Percentiles rank a stretch among this genome's conserved stretches.
phyloP scores from a whole-genome alignment of 1,284 basidiomycete genomes.

The Cystobasidiaceae sp. region DNA sequence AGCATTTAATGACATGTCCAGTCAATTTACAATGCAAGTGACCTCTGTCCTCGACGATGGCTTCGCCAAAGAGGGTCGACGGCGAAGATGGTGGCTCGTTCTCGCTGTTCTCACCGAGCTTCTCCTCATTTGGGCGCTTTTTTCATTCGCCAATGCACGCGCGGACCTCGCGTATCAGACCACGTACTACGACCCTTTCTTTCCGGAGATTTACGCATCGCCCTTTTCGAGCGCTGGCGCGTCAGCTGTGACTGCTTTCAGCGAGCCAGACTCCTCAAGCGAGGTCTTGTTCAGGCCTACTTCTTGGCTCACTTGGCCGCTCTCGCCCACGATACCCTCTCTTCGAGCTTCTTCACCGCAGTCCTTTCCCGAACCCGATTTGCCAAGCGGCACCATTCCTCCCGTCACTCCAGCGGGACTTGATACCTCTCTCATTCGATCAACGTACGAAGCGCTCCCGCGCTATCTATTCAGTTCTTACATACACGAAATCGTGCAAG shows the following conservation, averaged over 20 bases:
- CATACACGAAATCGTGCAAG: not conserved
- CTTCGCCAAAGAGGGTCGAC: conserved; percentile 24
- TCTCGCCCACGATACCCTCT: not conserved
- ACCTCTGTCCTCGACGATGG: conserved; percentile 31
- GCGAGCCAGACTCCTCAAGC: too few species aligned
- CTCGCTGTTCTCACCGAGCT: conserved; percentile 33
- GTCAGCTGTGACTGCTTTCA: too few species aligned
- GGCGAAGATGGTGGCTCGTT: conserved; percentile 32
- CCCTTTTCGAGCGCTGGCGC: too few species aligned
- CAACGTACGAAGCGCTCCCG: not conserved
- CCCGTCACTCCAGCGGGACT: not conserved
- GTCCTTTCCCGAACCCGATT: not conserved
- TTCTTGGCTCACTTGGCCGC: too few species aligned
- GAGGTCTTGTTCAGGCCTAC: too few species aligned
- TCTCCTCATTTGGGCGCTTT: conserved; percentile 31
- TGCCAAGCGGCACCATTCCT: not conserved
- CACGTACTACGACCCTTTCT: conserved; percentile 38
- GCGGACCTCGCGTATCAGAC: conserved; percentile 28
- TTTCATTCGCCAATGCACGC: conserved; percentile 33
- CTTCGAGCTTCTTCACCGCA: conserved; percentile 21
- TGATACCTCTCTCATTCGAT: too few species aligned
- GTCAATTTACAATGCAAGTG: conserved; percentile 33
- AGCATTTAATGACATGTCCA: conserved; percentile 34
- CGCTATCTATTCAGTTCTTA: not conserved
- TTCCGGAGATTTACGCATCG: conserved; percentile 36